These are phyloP conservation scores for Penicillium diatomitis DNA, from an alignment of 495 filamentous ascomycete species.

Conservation along the genomic window DNA sequence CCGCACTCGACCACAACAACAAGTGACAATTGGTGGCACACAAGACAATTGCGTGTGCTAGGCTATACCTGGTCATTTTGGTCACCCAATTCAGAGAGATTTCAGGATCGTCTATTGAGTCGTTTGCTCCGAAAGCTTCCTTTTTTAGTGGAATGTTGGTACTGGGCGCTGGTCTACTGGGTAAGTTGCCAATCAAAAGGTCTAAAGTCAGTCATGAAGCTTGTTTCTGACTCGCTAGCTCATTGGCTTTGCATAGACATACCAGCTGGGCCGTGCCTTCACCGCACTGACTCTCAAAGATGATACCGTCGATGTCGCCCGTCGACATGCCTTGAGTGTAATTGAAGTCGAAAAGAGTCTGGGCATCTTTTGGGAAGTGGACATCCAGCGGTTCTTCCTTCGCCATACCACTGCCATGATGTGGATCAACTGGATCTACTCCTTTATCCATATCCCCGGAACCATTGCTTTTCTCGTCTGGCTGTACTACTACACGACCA, in stretches of 20 bases:
- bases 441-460: constrained; percentile 75
- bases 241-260: constrained; percentile 30
- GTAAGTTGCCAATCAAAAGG: constrained; percentile 19
- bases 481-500: constrained; percentile 58
- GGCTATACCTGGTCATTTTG: constrained; percentile 27
- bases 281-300: constrained; percentile 51
- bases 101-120: constrained; percentile 44
- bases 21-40: constrained; percentile 29
- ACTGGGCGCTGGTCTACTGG: constrained; percentile 66
- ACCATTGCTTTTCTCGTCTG: constrained; percentile 62
- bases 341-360: constrained; percentile 45
- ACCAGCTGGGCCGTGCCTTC: constrained; percentile 55
- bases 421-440: constrained; percentile 59
- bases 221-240: too few relatives aligned
- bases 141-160: constrained; percentile 73
- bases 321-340: constrained; percentile 48
- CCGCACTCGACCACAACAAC: constrained; percentile 14
- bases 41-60: constrained; percentile 31
- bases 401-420: constrained; percentile 31
- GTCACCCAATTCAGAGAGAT: constrained; percentile 47
- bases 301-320: constrained; percentile 47
- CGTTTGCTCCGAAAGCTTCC: constrained; percentile 58
- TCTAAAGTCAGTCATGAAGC: too few relatives aligned
- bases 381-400: constrained; percentile 48
- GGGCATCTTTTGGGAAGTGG: constrained; percentile 47